Evolutionary conservation across 2,329 filamentous ascomycete species (phyloP).

Genomic region (Penicillium paneum): DNA sequence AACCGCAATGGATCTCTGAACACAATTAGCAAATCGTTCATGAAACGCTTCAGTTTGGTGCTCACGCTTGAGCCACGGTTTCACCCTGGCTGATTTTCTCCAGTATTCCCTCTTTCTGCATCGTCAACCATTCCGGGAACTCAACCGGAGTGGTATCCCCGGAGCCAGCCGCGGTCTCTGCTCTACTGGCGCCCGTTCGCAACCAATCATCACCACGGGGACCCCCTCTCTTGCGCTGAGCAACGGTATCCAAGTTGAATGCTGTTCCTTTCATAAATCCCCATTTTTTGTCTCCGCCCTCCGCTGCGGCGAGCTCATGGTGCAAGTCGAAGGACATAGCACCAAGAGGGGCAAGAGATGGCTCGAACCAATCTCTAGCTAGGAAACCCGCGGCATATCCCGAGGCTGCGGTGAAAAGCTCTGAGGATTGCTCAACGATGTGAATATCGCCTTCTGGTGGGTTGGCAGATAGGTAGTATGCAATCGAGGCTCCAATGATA

Average conservation of each 20-base stretch:
- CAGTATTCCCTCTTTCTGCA: constrained; percentile 53
- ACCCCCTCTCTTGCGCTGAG: constrained; percentile 38
- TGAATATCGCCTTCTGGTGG: constrained; percentile 47
- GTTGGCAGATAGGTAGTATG: constrained; percentile 64
- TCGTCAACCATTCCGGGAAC: constrained; percentile 59
- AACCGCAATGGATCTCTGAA: constrained; percentile 63
- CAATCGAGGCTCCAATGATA: constrained; percentile 67
- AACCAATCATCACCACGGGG: constrained; percentile 64
- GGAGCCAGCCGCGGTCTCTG: constrained; percentile 47
- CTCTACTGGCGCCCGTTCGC: constrained; percentile 60
- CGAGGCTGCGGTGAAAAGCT: constrained; percentile 70
- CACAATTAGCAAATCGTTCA: background rate
- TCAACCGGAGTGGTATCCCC: constrained; percentile 34
- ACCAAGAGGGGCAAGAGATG: constrained; percentile 57
- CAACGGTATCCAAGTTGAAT: constrained; percentile 50
- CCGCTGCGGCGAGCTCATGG: constrained; percentile 57
- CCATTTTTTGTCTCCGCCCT: constrained; percentile 59
- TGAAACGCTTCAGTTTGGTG: constrained; percentile 9
- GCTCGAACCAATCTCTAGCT: constrained; percentile 68
- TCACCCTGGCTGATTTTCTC: constrained; percentile 61
- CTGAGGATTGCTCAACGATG: constrained; percentile 55
- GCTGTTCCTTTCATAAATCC: constrained; percentile 59
- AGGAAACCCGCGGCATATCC: constrained; percentile 73
- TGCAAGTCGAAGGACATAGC: constrained; percentile 69
- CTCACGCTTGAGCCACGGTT: constrained; percentile 63